These are phyloP conservation scores for Alternaria infectoria DNA, from an alignment of 2,329 filamentous ascomycete species.

Conservation along the genomic window DNA sequence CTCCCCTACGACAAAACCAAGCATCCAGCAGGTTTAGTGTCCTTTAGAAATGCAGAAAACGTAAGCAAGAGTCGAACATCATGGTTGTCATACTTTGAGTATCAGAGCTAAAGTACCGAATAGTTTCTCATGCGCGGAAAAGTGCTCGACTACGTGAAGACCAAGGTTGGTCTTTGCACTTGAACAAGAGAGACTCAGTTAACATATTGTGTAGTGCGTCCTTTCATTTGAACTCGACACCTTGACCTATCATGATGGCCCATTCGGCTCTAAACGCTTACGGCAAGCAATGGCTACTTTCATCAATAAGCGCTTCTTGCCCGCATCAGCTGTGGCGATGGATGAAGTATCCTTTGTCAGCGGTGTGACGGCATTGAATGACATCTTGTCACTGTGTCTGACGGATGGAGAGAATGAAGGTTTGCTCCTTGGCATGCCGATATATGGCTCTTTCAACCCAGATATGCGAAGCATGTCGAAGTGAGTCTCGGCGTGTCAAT, in stretches of 20 bases:
- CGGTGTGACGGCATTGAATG: slow-evolving; percentile 8
- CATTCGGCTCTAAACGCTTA: slow-evolving; percentile 5
- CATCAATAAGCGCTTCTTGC: slow-evolving; percentile 6
- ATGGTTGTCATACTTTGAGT: not conserved
- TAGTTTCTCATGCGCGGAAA: slow-evolving; percentile 9
- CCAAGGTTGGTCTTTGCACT: slow-evolving; percentile 1
- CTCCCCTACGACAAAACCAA: not conserved
- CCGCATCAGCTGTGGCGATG: not conserved
- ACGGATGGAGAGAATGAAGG: slow-evolving; percentile 6
- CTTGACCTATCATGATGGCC: slow-evolving; percentile 10
- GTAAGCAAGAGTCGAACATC: not conserved
- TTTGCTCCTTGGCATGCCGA: slow-evolving; percentile 11
- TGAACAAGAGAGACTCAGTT: not conserved
- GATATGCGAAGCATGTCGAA: slow-evolving; percentile 11
- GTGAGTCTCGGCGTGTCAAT: not conserved
- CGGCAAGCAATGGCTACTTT: slow-evolving; percentile 6
- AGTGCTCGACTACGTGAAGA: not conserved
- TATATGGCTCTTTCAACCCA: slow-evolving; percentile 8
- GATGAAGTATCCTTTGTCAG: slow-evolving; percentile 5
- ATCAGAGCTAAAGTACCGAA: not conserved
- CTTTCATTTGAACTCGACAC: not conserved
- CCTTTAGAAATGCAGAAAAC: slow-evolving; percentile 6
- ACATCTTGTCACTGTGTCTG: slow-evolving; percentile 8
- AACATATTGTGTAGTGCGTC: not conserved
- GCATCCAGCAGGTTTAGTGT: slow-evolving; percentile 2